phyloP scores from a whole-genome alignment of 352 stramenopile genomes.

The Pythium vanterpoolii region DNA sequence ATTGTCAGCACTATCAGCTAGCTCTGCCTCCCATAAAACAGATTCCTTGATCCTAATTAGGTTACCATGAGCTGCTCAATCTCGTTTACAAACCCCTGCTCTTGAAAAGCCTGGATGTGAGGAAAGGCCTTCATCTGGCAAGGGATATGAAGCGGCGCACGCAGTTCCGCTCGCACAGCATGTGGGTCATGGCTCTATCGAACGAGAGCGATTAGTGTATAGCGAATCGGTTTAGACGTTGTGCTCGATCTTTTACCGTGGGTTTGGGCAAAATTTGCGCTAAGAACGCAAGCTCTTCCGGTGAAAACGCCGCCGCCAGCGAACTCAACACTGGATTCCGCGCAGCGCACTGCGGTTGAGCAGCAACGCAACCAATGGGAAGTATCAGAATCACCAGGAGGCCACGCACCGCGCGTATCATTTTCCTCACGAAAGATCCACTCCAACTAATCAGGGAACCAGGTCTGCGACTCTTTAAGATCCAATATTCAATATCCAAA shows the following conservation, averaged over 20 bases:
- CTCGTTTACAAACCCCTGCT: conserved; percentile 3
- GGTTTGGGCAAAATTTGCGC: conserved; percentile 17
- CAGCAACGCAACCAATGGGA: too few relatives aligned
- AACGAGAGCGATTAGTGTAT: too few relatives aligned
- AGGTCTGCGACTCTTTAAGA: too few relatives aligned
- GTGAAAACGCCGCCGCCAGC: conserved; percentile 10
- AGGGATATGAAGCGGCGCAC: conserved; percentile 37
- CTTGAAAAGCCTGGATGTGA: conserved; percentile 29
- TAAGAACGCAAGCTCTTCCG: conserved; percentile 20
- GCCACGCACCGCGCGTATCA: too few relatives aligned
- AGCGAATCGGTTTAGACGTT: too few relatives aligned
- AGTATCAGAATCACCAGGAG: too few relatives aligned
- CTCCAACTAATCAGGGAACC: too few relatives aligned
- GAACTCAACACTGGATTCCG: not conserved
- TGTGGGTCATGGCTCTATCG: conserved; percentile 1
- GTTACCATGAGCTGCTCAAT: conserved; percentile 5
- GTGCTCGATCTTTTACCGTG: too few relatives aligned
- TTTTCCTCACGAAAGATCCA: too few relatives aligned
- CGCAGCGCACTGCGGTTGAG: conserved; percentile 3
- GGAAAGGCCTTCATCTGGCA: conserved; percentile 37
- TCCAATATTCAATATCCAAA: too few relatives aligned
- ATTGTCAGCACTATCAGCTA: not conserved
- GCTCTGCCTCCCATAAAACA: not conserved
- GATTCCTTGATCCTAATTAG: not conserved
- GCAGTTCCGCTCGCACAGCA: conserved; percentile 29